Conservation (phyloP, 306 rosid genomes). For the Casuarina glauca region DNA sequence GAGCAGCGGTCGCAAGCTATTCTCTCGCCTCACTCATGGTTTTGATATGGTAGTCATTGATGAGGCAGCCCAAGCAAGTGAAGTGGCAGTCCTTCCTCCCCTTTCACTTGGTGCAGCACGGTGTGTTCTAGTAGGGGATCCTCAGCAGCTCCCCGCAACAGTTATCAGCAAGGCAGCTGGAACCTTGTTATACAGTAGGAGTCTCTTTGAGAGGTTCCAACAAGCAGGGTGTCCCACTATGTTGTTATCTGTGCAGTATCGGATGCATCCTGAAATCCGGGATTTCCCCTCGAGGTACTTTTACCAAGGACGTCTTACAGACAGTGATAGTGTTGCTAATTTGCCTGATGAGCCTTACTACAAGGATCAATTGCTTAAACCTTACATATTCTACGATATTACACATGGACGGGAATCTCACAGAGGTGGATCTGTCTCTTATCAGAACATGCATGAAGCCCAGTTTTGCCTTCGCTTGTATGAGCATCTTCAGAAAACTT, state of each 20-base stretch:
- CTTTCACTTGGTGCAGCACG: slow-evolving; percentile 97
- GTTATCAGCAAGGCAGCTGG: slow-evolving; percentile 99
- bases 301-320: slow-evolving; percentile 92
- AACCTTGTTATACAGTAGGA: slow-evolving; percentile 90
- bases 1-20: slow-evolving; percentile 96
- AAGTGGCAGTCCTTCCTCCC: slow-evolving; percentile 93
- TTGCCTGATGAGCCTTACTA: slow-evolving; percentile 80
- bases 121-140: slow-evolving; percentile 99
- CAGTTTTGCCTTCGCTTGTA: slow-evolving; percentile 87
- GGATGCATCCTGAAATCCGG: slow-evolving; percentile 98
- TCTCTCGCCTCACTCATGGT: slow-evolving; percentile 96
- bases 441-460: slow-evolving; percentile 89
- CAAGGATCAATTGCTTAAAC: slow-evolving; percentile 82
- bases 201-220: slow-evolving; percentile 97
- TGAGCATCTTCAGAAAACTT: slow-evolving; percentile 78
- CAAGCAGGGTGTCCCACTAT: slow-evolving; percentile 95
- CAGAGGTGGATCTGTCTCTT: slow-evolving; percentile 94
- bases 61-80: slow-evolving; percentile 99
- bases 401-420: slow-evolving; percentile 97
- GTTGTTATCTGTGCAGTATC: slow-evolving; percentile 91
- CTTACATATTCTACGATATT: slow-evolving; percentile 85
- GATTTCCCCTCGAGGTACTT: slow-evolving; percentile 96
- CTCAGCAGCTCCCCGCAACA: slow-evolving; percentile 99
- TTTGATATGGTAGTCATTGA: slow-evolving; percentile 99
- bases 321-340: slow-evolving; percentile 82